A percentile compares a stretch with the other conserved stretches of the same genome.
Evolutionary conservation across 768 basidiomycete species (phyloP).

Genomic region (Hygrocybe punicea): DNA sequence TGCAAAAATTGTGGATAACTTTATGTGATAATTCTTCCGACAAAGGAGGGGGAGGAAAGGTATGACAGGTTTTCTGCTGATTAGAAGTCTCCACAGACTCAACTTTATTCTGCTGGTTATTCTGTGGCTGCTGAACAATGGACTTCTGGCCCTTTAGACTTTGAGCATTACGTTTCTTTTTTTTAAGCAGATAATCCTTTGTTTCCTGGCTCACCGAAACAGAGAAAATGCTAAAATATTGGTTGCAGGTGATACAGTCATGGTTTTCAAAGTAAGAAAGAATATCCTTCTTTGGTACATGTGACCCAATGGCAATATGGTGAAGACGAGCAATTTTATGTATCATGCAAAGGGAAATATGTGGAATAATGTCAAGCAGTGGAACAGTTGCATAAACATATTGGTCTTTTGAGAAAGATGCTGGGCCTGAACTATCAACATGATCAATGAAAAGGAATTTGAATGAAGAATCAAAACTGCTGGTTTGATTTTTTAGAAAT

Average conservation of each 20-base stretch:
- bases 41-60: background rate
- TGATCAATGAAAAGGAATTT: constrained; percentile 1
- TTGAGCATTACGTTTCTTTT: background rate
- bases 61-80: constrained; percentile 17
- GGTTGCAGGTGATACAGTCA: background rate
- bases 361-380: background rate
- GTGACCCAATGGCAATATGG: background rate
- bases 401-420: background rate
- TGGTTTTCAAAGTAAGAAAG: background rate
- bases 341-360: background rate
- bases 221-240: background rate
- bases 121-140: background rate
- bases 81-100: constrained; percentile 9
- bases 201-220: background rate
- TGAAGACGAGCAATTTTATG: background rate
- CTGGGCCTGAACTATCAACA: background rate
- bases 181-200: background rate
- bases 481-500: background rate
- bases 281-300: background rate
- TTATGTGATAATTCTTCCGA: background rate
- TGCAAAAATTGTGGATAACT: constrained; percentile 2
- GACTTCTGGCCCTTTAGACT: background rate
- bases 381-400: background rate
- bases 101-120: background rate
- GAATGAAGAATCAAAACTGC: background rate